Evolutionary conservation across 2,329 filamentous ascomycete species (phyloP).

Genomic region (Phyllosticta ampelicida): DNA sequence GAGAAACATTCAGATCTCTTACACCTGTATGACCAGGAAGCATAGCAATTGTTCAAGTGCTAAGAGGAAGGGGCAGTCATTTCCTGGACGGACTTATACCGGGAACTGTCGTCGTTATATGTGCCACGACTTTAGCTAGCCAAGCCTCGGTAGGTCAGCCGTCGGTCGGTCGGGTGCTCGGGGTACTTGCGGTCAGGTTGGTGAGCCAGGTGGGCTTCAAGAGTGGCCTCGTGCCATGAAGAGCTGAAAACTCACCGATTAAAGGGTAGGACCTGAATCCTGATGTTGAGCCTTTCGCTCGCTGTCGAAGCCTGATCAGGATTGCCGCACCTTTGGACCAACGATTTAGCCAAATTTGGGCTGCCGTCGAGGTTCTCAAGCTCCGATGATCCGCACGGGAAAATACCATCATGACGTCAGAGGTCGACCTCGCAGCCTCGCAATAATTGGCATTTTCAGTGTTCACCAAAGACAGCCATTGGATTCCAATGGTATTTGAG

Average conservation of each 20-base stretch:
- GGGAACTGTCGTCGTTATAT: too few species aligned
- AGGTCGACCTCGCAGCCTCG: neutral
- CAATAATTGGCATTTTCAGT: neutral
- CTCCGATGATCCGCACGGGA: neutral
- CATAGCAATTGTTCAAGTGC: too few species aligned
- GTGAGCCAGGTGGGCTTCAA: neutral
- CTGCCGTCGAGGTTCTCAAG: neutral
- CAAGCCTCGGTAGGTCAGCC: neutral
- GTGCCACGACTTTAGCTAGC: too few species aligned
- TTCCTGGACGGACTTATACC: too few species aligned
- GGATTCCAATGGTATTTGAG: neutral
- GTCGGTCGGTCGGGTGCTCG: neutral
- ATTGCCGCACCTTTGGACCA: neutral
- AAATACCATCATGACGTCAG: neutral
- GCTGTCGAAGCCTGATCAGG: neutral
- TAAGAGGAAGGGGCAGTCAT: too few species aligned
- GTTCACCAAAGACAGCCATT: neutral
- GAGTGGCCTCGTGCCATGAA: neutral
- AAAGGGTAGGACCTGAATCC: neutral
- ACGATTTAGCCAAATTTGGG: neutral
- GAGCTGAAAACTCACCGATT: neutral
- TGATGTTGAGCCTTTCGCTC: neutral
- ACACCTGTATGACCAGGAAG: too few species aligned
- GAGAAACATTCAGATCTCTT: too few species aligned
- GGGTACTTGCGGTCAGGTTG: neutral